Conservation (phyloP, 1,284 basidiomycete species). For the Hemileia vastatrix region DNA sequence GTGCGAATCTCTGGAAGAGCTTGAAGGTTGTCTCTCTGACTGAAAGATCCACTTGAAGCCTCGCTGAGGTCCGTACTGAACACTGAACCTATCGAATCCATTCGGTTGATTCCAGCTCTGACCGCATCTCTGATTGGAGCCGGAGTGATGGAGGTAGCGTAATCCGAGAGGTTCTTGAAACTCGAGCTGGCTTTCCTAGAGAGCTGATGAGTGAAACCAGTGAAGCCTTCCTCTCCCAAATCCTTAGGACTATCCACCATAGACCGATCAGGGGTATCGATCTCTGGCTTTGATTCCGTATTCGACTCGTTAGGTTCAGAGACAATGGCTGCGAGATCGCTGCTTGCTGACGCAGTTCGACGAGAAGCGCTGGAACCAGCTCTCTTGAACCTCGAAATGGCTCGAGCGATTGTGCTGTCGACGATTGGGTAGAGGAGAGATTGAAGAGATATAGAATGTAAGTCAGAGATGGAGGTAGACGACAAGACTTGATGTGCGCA, state of each 20-base stretch:
- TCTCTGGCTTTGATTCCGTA: neutral
- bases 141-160: neutral
- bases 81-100: neutral
- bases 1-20: neutral
- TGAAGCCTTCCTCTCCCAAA: neutral
- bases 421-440: neutral
- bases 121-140: neutral
- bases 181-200: neutral
- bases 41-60: neutral
- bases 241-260: neutral
- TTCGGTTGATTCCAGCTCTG: neutral
- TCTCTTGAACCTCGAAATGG: conserved; percentile 40
- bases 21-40: neutral
- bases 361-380: neutral
- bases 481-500: neutral
- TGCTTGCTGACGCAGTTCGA: neutral
- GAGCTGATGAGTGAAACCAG: neutral
- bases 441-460: neutral
- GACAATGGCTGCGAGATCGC: neutral
- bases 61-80: neutral
- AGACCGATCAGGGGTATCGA: neutral
- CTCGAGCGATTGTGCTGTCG: conserved; percentile 34
- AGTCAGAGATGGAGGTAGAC: neutral
- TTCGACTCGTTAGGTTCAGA: neutral
- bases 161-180: neutral